Base-by-base conservation (phyloP, 176 grass and related monocot species). In the Pontederia paniculata region DNA sequence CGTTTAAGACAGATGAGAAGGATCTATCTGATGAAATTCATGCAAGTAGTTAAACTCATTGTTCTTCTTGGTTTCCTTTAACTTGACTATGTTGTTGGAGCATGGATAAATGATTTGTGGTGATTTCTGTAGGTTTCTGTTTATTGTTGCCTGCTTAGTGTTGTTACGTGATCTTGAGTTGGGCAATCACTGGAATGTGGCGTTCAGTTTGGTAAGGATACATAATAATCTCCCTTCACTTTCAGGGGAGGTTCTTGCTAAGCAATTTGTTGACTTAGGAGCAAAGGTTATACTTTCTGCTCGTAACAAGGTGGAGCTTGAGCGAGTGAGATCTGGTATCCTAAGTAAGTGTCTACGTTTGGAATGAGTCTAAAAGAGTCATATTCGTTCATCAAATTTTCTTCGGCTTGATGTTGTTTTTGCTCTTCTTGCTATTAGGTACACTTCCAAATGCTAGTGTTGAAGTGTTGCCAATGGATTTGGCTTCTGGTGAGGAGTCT, bases 391-490 rank as follows among this genome's bases (percentile, higher is more conserved):
- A 37, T 58, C 23, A 23, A 58, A 45, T 15, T 2, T n/a, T 58
- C 12, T 55, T 67, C 23, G 0, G 43, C 13, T 15, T 43, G 31
- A 17, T 54, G 23, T n/a, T 56, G 42, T 45, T 42, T 42, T 12
- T 19, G 66, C 21, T 21, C 37, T 46, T 58, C 13, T 52, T 41
- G 58, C 17, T 12, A 50, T 49, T 74, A 97, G 93, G 74, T 49
- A 90, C 79, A 73, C 76, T 79, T 68, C 77, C 86, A 44, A 54
- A 58, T 60, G 65, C 20, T 77, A 68, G 58, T 51, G 80, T 97
- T 61, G 93, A 97, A 84, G 77, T 97, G 16, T 79, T 97, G 66
- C 86, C 83, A 65, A 70, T 97, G 83, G 93, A 97, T 88, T 88
- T 97, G 74, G 78, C 86, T 84, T 74, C 74, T 62, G 77, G 80